Evolutionary conservation across 257 asterid species (phyloP), one percentile per base, ranked within the genome.

Genomic region (Verbena officinalis): DNA sequence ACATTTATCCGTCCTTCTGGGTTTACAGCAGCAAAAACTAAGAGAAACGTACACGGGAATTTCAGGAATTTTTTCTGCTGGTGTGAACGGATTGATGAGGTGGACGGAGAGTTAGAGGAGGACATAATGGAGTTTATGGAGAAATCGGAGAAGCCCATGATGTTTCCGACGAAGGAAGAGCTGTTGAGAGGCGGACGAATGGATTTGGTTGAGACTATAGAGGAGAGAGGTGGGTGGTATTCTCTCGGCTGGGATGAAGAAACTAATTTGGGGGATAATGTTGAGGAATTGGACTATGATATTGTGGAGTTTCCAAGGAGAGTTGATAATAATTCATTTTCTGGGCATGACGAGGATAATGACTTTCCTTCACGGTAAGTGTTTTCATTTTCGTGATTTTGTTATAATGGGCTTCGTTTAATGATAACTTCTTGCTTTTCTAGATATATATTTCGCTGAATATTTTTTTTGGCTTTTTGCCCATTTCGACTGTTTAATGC

Each of bases 81-180:
- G 68, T 78, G 89, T 72, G 59, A 40, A 39, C 62, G 38, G 51
- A 57, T 77, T n/a, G n/a, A n/a, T 67, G 95, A 80, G 58, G 89
- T 75, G 49, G 96, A 94, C 69, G 49, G 17, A 7, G 87, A 79
- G 24, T 67, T 94, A 84, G 99, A 90, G 79, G 86, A 70, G 38
- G 87, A 83, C 59, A 81, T 91, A 54, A 57, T 94, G 86, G 84
- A 80, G 22, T 94, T 88, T 66, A 88, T 94, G 99, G 85, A 78
- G 74, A 82, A 81, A 58, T 94, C 99, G 43, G 79, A 77, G 54
- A 94, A 79, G 19, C 89, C 97, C 0, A 49, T 61, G 7, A 72
- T 77, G 71, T 94, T 94, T 79, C 99, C 97, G 15, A 77, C 84
- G 9, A 83, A 65, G 75, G 69, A 73, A 10, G 96, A 94, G 75